Conservation (phyloP, 495 filamentous ascomycete species). For the Aspergillus sparsus region DNA sequence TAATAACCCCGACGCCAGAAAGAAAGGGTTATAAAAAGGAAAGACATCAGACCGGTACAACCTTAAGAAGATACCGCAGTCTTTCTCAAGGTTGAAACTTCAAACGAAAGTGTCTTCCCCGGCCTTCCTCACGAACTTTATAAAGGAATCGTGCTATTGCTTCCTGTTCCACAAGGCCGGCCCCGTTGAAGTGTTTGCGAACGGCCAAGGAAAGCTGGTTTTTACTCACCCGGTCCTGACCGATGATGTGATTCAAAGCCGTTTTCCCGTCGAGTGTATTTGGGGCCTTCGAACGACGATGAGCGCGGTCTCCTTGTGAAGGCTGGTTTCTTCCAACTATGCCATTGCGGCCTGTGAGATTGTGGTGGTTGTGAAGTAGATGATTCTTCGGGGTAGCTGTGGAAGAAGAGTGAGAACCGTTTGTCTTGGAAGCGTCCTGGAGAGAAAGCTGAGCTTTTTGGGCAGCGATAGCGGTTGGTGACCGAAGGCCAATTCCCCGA, state of each 20-base stretch:
- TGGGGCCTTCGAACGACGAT: slow-evolving; percentile 15
- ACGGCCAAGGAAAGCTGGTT: slow-evolving; percentile 80
- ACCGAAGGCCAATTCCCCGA: slow-evolving; percentile 65
- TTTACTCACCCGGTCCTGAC: slow-evolving; percentile 65
- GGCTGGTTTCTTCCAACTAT: slow-evolving; percentile 6
- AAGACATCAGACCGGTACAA: background rate
- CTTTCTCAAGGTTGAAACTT: slow-evolving; percentile 45
- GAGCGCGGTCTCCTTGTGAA: slow-evolving; percentile 14
- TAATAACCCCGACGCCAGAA: slow-evolving; percentile 8
- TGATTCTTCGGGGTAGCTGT: slow-evolving; percentile 11
- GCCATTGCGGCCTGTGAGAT: slow-evolving; percentile 20
- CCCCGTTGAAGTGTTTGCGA: slow-evolving; percentile 86
- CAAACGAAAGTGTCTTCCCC: slow-evolving; percentile 46
- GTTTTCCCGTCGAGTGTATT: slow-evolving; percentile 24
- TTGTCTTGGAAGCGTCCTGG: slow-evolving; percentile 16
- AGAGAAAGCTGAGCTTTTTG: slow-evolving; percentile 36
- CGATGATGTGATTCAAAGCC: slow-evolving; percentile 37
- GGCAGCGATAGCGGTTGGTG: slow-evolving; percentile 47
- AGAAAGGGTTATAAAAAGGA: slow-evolving; percentile 10
- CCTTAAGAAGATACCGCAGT: background rate
- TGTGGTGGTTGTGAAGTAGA: slow-evolving; percentile 17
- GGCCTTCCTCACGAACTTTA: slow-evolving; percentile 62
- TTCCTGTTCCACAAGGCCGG: slow-evolving; percentile 82
- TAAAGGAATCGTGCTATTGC: slow-evolving; percentile 86
- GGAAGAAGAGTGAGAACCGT: slow-evolving; percentile 11